Evolutionary conservation across 305 asterid genomes (phyloP), one percentile per base, ranked within the genome.

Genomic region (Fraxinus baroniana): DNA sequence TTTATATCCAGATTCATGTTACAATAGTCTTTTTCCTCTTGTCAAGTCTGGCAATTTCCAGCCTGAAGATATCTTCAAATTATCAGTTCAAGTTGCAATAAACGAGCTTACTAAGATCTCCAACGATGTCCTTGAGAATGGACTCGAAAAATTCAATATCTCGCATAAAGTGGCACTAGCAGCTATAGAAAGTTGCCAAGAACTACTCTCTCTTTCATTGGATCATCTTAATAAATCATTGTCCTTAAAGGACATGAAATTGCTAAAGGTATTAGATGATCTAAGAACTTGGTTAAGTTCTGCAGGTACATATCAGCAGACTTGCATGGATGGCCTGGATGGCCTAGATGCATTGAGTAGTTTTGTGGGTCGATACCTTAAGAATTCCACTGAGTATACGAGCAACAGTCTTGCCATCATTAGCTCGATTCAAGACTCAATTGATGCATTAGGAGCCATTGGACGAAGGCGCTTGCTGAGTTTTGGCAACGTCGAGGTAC

Each of bases 1-100:
- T 0, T 55, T 88, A 44, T 87, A 90, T 20, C 95, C 91, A 0
- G 89, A 85, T 22, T 82, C 93, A 2, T 90, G 95, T 26, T 87
- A 86, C 86, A 80, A 2, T 35, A 89, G 90, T 78, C 86, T 91
- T n/a, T 81, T 86, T 4, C 90, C 90, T 6, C 60, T 87, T 37
- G 83, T 77, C 0, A 89, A 82, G 3, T 88, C 91, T 4, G 82
- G 80, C 60, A 52, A 84, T 15, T 41, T 89, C 36, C 78, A 79
- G 3, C 90, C 90, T 1, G 87, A 87, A 36, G 87, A 87, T 4
- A 57, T 90, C 28, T 88, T 80, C 86, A 86, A 82, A 44, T 35
- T 89, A 22, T 89, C 93, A 0, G 84, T 91, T 46, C 90, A 90
- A 77, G 91, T 90, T 1, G 92, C 93, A 2, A 26, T 85, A 1